Base-by-base conservation (phyloP, 371 early-diverging fungal species). In the Batkoa obscura region DNA sequence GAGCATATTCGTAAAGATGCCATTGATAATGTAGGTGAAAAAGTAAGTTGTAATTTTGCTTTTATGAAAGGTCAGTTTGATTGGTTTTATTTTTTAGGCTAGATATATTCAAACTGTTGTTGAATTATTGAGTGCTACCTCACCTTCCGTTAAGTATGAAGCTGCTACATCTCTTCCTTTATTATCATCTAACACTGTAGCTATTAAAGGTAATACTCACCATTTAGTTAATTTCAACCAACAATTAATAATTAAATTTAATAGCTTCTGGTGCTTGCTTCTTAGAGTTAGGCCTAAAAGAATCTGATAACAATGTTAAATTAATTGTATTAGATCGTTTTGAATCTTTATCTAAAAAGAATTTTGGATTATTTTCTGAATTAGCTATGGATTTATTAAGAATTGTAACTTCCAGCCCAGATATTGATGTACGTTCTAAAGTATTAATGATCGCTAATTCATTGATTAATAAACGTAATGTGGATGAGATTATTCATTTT, bases 221-320 rank as follows among this genome's bases (percentile, higher is more conserved):
- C 37, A 30, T 60, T n/a, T 41, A 0, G 52, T 10, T 34, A 39
- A 13, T 2, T 31, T 4, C 30, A 23, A 58, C 0, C 43, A 35
- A 42, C n/a, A n/a, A n/a, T n/a, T n/a, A n/a, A n/a, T n/a, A n/a
- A n/a, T n/a, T n/a, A 43, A 5, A 13, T 10, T n/a, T 45, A 30
- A 23, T 62, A 82, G 86, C 92, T 55, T 94, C 89, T 38, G 94
- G 91, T 0, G 61, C 80, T 13, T 85, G 86, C 68, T 93, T 89
- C 59, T 87, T 94, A 52, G 82, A 90, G 43, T 75, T 97, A 47
- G 82, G 81, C 56, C 71, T 84, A 45, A 90, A 89, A 69, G 98
- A 90, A 64, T 77, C 92, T 2, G 95, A 97, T 64, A 97, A 94
- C 72, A 97, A 95, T 68, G 84, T 96, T 49, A 95, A 96, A 72